phyloP scores from a whole-genome alignment of 257 asterid genomes.

The Galeopsis tetrahit region DNA sequence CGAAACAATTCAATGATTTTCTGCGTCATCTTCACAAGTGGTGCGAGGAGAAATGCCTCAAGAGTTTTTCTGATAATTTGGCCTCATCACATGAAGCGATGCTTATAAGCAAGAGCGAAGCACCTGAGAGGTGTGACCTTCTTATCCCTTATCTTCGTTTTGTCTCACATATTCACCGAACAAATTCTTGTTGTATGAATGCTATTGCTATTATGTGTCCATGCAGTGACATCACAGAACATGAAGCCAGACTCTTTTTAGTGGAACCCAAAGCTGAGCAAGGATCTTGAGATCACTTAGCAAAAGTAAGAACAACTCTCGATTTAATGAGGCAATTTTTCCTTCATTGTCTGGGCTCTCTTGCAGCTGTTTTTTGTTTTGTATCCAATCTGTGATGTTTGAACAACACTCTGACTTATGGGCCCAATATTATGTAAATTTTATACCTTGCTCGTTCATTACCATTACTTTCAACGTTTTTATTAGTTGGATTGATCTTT shows the following conservation, averaged over 20 bases:
- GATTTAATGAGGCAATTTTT: too few species aligned
- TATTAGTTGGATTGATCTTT: too few species aligned
- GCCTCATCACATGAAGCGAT: slow-evolving; percentile 49
- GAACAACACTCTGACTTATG: too few species aligned
- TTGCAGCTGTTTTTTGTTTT: too few species aligned
- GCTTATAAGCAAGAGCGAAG: slow-evolving; percentile 77
- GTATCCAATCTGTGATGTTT: too few species aligned
- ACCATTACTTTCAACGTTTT: too few species aligned
- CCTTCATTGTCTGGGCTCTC: too few species aligned
- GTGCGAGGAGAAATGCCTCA: slow-evolving; percentile 59
- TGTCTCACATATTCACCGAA: neutral
- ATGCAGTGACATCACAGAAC: slow-evolving; percentile 68
- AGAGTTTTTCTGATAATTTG: slow-evolving; percentile 53
- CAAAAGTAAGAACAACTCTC: neutral
- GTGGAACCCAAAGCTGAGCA: slow-evolving; percentile 58
- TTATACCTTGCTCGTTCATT: too few species aligned
- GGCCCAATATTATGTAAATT: too few species aligned
- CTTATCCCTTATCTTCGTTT: slow-evolving; percentile 11
- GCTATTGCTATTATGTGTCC: slow-evolving; percentile 8
- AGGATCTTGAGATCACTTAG: slow-evolving; percentile 29
- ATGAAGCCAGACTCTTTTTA: slow-evolving; percentile 55
- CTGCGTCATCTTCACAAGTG: slow-evolving; percentile 53
- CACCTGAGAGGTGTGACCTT: slow-evolving; percentile 73
- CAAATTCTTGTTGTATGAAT: slow-evolving; percentile 17
- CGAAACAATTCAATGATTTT: slow-evolving; percentile 82